Percentiles rank a stretch among this genome's conserved stretches.
These are phyloP conservation scores for Zygosaccharomyces sapae DNA, from an alignment of 1,139 yeast species.

Conservation along the genomic window DNA sequence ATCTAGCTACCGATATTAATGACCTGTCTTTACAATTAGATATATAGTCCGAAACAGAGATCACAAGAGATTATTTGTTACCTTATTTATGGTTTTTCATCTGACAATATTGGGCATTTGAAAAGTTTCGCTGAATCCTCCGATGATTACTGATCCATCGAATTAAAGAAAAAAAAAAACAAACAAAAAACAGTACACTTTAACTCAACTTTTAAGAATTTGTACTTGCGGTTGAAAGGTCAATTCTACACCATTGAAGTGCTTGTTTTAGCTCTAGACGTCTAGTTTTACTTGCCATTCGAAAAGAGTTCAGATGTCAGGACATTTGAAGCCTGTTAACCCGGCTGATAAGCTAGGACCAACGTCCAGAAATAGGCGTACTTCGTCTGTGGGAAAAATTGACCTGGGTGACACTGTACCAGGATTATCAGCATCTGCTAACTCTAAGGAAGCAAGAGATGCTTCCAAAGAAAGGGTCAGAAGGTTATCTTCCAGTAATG, in stretches of 20 bases:
- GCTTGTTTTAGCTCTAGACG: not conserved
- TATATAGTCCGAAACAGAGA: no score
- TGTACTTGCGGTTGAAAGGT: not conserved
- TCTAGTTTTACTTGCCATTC: not conserved
- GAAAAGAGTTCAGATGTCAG: conserved; percentile 4
- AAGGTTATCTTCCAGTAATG: conserved; percentile 14
- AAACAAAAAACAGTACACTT: not conserved
- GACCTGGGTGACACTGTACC: conserved; percentile 36
- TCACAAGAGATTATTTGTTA: no score
- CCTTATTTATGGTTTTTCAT: no score
- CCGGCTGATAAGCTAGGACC: conserved; percentile 13
- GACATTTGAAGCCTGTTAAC: conserved; percentile 13
- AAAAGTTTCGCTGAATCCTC: not conserved
- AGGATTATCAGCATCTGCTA: conserved; percentile 29
- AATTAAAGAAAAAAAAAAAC: no score
- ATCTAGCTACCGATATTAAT: no score
- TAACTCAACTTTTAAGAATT: no score
- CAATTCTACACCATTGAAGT: not conserved
- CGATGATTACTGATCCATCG: not conserved
- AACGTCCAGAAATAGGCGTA: conserved; percentile 28
- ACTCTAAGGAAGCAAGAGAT: conserved; percentile 21
- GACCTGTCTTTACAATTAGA: no score
- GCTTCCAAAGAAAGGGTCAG: conserved; percentile 24
- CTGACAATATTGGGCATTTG: no score
- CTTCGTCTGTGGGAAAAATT: conserved; percentile 36